phyloP scores from a whole-genome alignment of 2,329 filamentous ascomycete genomes.

The Phyllosticta citriasiana region DNA sequence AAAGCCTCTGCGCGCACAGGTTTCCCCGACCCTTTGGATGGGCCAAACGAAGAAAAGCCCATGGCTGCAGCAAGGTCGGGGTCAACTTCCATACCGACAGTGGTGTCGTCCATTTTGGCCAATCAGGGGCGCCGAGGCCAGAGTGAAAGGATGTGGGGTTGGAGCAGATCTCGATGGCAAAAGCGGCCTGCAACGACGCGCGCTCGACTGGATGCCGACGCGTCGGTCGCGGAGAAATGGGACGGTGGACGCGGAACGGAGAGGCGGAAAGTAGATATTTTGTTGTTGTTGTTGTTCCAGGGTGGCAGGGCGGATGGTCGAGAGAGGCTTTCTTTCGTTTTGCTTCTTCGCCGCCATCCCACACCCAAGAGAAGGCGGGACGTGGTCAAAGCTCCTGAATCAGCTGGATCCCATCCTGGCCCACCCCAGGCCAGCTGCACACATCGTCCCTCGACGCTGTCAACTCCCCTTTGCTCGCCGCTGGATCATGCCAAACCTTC shows the following conservation, averaged over 20 bases:
- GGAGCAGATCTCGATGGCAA: neutral
- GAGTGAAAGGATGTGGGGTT: neutral
- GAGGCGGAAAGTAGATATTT: neutral
- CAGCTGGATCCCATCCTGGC: slow-evolving; percentile 9
- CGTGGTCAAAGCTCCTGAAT: slow-evolving; percentile 1
- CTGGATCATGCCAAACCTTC: neutral
- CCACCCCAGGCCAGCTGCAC: neutral
- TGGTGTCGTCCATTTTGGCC: slow-evolving; percentile 13
- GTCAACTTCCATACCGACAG: slow-evolving; percentile 30
- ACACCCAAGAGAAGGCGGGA: neutral
- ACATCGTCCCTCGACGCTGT: neutral
- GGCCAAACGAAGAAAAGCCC: slow-evolving; percentile 65
- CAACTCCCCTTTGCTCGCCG: neutral
- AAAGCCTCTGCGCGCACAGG: slow-evolving; percentile 52
- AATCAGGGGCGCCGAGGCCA: neutral
- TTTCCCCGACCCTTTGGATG: slow-evolving; percentile 49
- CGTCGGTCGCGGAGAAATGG: neutral
- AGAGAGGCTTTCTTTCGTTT: neutral
- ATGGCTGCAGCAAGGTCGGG: slow-evolving; percentile 55
- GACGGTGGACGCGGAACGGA: neutral
- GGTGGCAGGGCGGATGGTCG: neutral
- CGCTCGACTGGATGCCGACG: neutral
- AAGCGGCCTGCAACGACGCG: neutral
- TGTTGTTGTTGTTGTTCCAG: neutral
- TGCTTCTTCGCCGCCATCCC: neutral